Conservation (phyloP, 2,329 filamentous ascomycete genomes). For the Triangularia setosa region DNA sequence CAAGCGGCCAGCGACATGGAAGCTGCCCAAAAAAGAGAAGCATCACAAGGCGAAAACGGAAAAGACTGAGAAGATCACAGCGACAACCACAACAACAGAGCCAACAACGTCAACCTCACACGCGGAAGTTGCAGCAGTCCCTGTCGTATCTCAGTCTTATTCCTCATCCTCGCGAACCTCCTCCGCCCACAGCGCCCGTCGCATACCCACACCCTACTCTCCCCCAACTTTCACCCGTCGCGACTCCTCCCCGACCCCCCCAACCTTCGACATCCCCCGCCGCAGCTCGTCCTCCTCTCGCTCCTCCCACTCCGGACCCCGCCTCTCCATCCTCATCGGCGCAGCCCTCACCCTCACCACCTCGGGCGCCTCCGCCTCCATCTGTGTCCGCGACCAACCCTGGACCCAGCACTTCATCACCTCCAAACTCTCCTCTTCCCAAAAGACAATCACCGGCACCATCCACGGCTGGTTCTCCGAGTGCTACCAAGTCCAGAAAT, state of each 20-base stretch:
- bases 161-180: not conserved
- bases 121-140: not conserved
- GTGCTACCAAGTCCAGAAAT: conserved; percentile 14
- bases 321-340: not conserved
- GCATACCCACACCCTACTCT: not conserved
- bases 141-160: not conserved
- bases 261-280: not conserved
- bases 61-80: not conserved
- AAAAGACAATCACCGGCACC: conserved; percentile 11
- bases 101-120: not conserved
- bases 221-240: too few species aligned
- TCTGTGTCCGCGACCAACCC: conserved; percentile 8
- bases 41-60: not conserved
- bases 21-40: not conserved
- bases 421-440: not conserved
- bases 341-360: not conserved
- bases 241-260: not conserved
- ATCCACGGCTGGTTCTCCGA: conserved; percentile 23
- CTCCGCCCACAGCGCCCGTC: not conserved
- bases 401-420: conserved; percentile 18
- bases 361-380: conserved; percentile 13
- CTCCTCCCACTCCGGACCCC: not conserved
- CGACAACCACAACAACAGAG: not conserved
- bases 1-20: conserved; percentile 2
- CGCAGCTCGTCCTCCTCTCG: not conserved